Percentiles rank a stretch among this genome's conserved stretches.
Evolutionary conservation across 345 rosid genomes (phyloP).

Genomic region (Brassica carinata): DNA sequence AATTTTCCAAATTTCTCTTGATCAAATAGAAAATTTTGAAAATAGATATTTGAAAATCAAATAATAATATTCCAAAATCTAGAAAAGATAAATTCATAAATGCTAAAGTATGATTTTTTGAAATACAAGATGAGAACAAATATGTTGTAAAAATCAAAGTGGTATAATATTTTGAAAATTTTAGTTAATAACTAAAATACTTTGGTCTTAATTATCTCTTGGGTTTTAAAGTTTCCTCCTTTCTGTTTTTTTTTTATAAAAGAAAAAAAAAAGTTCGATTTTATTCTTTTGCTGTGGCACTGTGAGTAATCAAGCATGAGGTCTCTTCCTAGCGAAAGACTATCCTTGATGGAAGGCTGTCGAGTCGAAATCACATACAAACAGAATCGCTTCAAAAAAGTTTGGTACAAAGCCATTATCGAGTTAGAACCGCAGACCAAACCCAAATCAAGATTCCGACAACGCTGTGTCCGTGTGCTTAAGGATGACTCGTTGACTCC

Average conservation of each 20-base stretch:
- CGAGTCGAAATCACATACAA: conserved; percentile 50
- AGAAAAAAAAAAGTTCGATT: not conserved
- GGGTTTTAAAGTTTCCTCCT: not conserved
- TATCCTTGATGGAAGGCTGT: not conserved
- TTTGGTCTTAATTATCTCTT: not conserved
- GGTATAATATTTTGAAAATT: too few relatives aligned
- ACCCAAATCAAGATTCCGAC: not conserved
- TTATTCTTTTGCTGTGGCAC: not conserved
- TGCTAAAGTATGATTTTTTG: too few relatives aligned
- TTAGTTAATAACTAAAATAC: too few relatives aligned
- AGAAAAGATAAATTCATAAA: too few relatives aligned
- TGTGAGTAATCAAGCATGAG: not conserved
- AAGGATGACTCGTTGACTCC: not conserved
- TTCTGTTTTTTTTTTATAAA: not conserved
- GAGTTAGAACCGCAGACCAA: conserved; percentile 37
- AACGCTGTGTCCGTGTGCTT: not conserved
- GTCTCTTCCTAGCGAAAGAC: not conserved
- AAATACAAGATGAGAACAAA: too few relatives aligned
- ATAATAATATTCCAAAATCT: too few relatives aligned
- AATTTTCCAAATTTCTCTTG: too few relatives aligned
- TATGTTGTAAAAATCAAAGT: too few relatives aligned
- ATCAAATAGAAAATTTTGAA: too few relatives aligned
- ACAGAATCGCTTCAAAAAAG: conserved; percentile 54
- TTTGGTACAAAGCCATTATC: conserved; percentile 53
- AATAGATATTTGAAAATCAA: too few relatives aligned